Evolutionary conservation across 2,329 filamentous ascomycete species (phyloP).

Genomic region (Diplodia intermedia): DNA sequence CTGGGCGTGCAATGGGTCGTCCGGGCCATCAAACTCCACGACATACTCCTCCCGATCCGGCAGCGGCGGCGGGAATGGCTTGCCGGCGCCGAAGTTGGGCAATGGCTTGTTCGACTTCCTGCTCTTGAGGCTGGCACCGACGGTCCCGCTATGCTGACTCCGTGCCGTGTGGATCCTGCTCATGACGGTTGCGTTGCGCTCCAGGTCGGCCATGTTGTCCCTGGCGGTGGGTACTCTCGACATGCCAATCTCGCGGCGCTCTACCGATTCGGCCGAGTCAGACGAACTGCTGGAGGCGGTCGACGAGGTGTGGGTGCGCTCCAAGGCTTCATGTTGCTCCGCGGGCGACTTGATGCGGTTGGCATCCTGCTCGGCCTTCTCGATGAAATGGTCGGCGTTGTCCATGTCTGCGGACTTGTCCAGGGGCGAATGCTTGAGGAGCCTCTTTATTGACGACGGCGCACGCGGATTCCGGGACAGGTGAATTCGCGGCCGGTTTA

Average conservation of each 20-base stretch:
- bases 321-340: conserved; percentile 55
- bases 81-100: conserved; percentile 75
- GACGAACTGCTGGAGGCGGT: conserved; percentile 51
- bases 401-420: conserved; percentile 49
- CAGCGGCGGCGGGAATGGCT: conserved; percentile 72
- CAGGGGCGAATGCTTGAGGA: conserved; percentile 14
- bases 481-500: conserved; percentile 3
- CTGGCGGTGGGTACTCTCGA: conserved; percentile 68
- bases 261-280: conserved; percentile 47
- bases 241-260: conserved; percentile 57
- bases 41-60: conserved; percentile 78
- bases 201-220: conserved; percentile 62
- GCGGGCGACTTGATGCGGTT: conserved; percentile 57
- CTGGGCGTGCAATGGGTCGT: conserved; percentile 84
- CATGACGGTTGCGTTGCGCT: conserved; percentile 72
- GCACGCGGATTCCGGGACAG: neutral
- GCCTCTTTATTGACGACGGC: neutral
- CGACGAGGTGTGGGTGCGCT: conserved; percentile 64
- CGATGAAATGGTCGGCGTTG: conserved; percentile 62
- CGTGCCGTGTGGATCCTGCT: conserved; percentile 73
- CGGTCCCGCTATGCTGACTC: conserved; percentile 74
- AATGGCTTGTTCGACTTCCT: conserved; percentile 64
- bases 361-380: conserved; percentile 63
- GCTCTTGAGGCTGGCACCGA: conserved; percentile 61
- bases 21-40: conserved; percentile 80